Evolutionary conservation across 148 eudicot genomes (phyloP).

Genomic region (Spergularia marina): DNA sequence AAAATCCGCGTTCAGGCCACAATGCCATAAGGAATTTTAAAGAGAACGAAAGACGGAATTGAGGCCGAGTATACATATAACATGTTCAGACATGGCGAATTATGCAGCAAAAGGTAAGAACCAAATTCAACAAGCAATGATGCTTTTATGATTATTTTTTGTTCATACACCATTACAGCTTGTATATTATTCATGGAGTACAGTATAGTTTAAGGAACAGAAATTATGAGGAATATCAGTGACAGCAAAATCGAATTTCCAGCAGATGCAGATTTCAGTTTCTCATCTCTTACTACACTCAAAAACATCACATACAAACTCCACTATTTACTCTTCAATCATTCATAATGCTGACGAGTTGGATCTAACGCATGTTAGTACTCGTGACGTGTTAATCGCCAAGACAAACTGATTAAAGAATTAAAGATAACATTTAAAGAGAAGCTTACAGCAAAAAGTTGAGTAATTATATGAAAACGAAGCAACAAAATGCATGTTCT

Average conservation of each 20-base stretch:
- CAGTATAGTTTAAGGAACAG: not conserved
- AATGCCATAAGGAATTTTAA: too few species aligned
- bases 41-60: too few species aligned
- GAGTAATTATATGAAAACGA: conserved; percentile 7
- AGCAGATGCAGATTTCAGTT: not conserved
- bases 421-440: conserved; percentile 7
- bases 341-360: not conserved
- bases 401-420: not conserved
- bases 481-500: conserved; percentile 21
- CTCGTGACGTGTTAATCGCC: not conserved
- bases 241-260: not conserved
- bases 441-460: conserved; percentile 8
- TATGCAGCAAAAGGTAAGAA: not conserved
- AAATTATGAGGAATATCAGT: not conserved
- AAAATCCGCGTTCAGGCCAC: not conserved
- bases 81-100: not conserved
- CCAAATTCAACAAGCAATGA: not conserved
- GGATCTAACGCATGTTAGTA: conserved; percentile 7
- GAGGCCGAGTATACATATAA: not conserved
- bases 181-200: not conserved
- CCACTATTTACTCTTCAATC: not conserved
- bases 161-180: not conserved
- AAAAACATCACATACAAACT: not conserved
- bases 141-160: not conserved
- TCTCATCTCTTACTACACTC: not conserved